A percentile compares a stretch with the other conserved stretches of the same genome.
Evolutionary conservation across 768 basidiomycete genomes (phyloP).

Genomic region (Panellus pusillus): DNA sequence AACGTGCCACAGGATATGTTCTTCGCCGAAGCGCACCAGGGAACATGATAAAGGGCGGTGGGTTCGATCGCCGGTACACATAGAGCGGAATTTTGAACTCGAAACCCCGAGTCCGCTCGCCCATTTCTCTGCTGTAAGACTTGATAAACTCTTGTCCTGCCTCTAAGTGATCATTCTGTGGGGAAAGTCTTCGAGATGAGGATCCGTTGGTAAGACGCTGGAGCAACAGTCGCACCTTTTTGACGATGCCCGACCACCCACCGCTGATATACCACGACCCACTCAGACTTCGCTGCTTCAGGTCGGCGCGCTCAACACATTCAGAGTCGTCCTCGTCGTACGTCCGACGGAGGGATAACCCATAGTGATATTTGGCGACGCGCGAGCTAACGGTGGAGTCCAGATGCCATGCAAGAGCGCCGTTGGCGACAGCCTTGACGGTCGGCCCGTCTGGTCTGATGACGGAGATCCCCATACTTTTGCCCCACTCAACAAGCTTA

Average conservation of each 20-base stretch:
- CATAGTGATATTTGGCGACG: conserved; percentile 29
- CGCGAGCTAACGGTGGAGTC: conserved; percentile 26
- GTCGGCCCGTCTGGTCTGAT: conserved; percentile 26
- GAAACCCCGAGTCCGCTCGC: background rate
- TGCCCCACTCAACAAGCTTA: conserved; percentile 24
- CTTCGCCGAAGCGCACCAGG: conserved; percentile 4
- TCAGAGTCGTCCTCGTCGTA: conserved; percentile 17
- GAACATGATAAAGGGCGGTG: conserved; percentile 15
- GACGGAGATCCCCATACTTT: conserved; percentile 20
- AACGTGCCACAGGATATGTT: background rate
- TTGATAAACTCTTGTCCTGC: conserved; percentile 3
- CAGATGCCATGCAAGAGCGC: conserved; percentile 31
- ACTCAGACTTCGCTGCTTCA: conserved; percentile 3
- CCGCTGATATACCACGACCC: conserved; percentile 11
- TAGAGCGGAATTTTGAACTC: conserved; percentile 2
- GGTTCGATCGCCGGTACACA: conserved; percentile 13
- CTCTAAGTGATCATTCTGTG: conserved; percentile 14
- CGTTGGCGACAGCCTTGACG: conserved; percentile 31
- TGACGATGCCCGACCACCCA: conserved; percentile 27
- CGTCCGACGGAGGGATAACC: conserved; percentile 12
- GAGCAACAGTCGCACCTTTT: conserved; percentile 19
- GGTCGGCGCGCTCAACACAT: background rate
- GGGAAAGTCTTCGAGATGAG: too few relatives aligned
- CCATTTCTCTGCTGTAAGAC: background rate
- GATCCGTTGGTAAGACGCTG: too few relatives aligned